phyloP scores from a whole-genome alignment of 2,329 filamentous ascomycete species.

The Ophiocordyceps australis region DNA sequence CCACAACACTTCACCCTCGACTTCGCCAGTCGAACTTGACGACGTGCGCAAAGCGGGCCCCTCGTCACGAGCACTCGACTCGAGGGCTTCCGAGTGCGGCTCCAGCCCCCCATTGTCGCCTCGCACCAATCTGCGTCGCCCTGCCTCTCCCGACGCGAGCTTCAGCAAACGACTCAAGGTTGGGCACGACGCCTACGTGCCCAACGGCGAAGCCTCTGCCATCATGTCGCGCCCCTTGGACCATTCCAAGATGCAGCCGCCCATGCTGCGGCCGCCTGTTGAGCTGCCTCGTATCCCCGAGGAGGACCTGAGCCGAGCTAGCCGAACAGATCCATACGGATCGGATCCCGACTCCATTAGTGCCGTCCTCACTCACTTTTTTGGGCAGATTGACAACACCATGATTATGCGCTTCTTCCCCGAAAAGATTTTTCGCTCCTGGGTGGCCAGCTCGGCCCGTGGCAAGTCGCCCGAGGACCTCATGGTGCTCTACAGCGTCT shows the following conservation, averaged over 20 bases:
- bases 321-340: conserved; percentile 30
- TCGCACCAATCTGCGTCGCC: conserved; percentile 13
- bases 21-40: conserved; percentile 31
- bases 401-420: conserved; percentile 23
- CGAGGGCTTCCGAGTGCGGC: conserved; percentile 20
- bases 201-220: conserved; percentile 12
- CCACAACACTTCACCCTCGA: conserved; percentile 35
- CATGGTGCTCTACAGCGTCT: conserved; percentile 26
- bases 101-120: conserved; percentile 31
- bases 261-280: conserved; percentile 15
- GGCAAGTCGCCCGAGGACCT: conserved; percentile 21
- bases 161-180: conserved; percentile 30
- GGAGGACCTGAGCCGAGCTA: conserved; percentile 26
- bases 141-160: conserved; percentile 14
- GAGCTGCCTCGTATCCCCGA: conserved; percentile 30
- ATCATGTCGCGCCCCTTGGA: conserved; percentile 15
- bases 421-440: conserved; percentile 18
- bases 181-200: conserved; percentile 25
- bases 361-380: conserved; percentile 20
- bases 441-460: conserved; percentile 15
- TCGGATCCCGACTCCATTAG: conserved; percentile 21
- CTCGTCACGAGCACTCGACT: conserved; percentile 15
- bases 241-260: conserved; percentile 14
- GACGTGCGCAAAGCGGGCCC: conserved; percentile 17
- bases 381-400: conserved; percentile 20